These are phyloP conservation scores for Schoenoplectus tabernaemontani DNA, from an alignment of 202 grass and related monocot species.

Conservation along the genomic window DNA sequence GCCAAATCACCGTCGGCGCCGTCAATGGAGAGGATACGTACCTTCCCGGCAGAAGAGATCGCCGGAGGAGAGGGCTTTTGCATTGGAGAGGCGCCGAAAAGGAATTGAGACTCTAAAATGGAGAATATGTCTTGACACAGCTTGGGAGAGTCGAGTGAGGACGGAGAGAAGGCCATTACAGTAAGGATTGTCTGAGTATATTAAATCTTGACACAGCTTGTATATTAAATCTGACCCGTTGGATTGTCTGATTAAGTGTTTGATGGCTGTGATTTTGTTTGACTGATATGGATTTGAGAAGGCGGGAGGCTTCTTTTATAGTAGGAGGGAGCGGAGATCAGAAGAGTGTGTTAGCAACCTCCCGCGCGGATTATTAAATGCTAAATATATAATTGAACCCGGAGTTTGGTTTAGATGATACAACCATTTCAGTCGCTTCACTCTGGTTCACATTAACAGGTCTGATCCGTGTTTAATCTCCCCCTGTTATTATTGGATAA, in stretches of 20 bases:
- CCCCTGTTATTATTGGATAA: no score
- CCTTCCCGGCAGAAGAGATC: conserved; percentile 12
- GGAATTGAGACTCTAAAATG: conserved; percentile 75
- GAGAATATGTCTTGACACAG: conserved; percentile 86
- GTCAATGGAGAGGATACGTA: conserved; percentile 74
- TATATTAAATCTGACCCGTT: neutral
- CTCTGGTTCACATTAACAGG: no score
- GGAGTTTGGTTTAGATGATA: neutral
- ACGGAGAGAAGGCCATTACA: conserved; percentile 13
- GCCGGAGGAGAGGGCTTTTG: neutral
- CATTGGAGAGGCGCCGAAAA: conserved; percentile 26
- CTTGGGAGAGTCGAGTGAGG: conserved; percentile 29
- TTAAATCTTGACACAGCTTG: no score
- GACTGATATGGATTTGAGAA: neutral
- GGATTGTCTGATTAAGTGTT: neutral
- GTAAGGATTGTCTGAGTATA: no score
- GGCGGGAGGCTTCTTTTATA: conserved; percentile 1
- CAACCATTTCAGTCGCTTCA: neutral
- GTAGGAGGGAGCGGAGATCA: neutral
- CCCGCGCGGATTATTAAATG: neutral
- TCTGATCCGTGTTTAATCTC: no score
- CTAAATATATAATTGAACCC: neutral
- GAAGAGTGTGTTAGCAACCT: neutral
- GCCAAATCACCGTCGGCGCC: conserved; percentile 30
- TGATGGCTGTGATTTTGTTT: neutral